Evolutionary conservation across 2,329 filamentous ascomycete genomes (phyloP).

Genomic region (Dactylella cylindrospora): DNA sequence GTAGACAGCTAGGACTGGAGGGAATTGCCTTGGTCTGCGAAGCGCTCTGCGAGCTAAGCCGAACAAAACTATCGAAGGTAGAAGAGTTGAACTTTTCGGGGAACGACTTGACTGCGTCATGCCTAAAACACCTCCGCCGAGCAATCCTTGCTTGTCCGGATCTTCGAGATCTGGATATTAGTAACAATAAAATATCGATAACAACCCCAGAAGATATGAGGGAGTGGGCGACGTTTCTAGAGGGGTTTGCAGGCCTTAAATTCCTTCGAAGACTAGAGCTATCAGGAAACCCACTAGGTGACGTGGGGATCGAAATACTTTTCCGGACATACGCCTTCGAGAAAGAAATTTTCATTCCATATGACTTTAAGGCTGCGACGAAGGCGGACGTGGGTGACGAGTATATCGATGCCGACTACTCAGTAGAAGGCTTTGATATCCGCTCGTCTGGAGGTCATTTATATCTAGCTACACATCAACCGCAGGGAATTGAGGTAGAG

Average conservation of each 20-base stretch:
- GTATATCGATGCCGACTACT: conserved; percentile 20
- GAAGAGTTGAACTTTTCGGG: conserved; percentile 39
- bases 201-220: conserved; percentile 13
- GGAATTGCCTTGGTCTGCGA: conserved; percentile 30
- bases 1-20: conserved; percentile 35
- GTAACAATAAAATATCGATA: conserved; percentile 22
- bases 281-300: conserved; percentile 28
- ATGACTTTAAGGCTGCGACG: conserved; percentile 4
- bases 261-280: conserved; percentile 22
- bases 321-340: conserved; percentile 28
- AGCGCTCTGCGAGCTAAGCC: conserved; percentile 13
- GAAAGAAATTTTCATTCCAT: conserved; percentile 26
- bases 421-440: conserved; percentile 36
- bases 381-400: conserved; percentile 19
- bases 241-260: conserved; percentile 17
- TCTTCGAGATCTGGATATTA: conserved; percentile 29
- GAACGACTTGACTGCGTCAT: conserved; percentile 26
- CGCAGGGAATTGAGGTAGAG: conserved; percentile 1
- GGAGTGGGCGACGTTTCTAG: conserved; percentile 25
- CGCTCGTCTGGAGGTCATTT: conserved; percentile 31
- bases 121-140: conserved; percentile 23
- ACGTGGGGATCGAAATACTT: conserved; percentile 29
- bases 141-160: conserved; percentile 27
- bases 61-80: conserved; percentile 16
- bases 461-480: conserved; percentile 9